Conservation (phyloP, 2,329 filamentous ascomycete species). For the Leptoxyphium fumago region DNA sequence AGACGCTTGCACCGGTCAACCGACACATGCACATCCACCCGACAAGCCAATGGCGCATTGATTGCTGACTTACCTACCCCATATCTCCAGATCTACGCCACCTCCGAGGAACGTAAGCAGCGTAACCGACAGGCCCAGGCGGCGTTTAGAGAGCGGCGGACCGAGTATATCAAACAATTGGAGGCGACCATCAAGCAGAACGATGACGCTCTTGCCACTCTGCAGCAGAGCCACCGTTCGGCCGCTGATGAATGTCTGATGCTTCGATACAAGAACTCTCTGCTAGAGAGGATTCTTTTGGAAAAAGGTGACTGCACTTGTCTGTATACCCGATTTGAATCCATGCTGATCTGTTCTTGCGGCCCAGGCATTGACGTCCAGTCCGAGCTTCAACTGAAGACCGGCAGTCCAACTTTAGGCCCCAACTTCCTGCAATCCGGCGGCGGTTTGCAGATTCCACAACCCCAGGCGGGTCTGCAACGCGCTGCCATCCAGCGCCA, state of each 20-base stretch:
- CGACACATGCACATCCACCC: no score
- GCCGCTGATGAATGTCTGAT: slow-evolving; percentile 95
- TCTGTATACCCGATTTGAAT: background rate
- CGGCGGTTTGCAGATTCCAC: slow-evolving; percentile 42
- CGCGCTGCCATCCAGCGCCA: slow-evolving; percentile 70
- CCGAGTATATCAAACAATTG: slow-evolving; percentile 98
- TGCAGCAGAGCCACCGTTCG: slow-evolving; percentile 86
- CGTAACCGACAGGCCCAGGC: slow-evolving; percentile 94
- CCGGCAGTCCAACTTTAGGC: slow-evolving; percentile 66
- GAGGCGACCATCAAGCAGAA: slow-evolving; percentile 95
- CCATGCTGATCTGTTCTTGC: no score
- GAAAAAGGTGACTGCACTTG: slow-evolving; percentile 59
- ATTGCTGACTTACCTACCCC: background rate
- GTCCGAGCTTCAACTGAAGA: slow-evolving; percentile 85
- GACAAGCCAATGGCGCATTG: background rate
- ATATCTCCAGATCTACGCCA: slow-evolving; percentile 72
- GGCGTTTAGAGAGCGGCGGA: slow-evolving; percentile 88
- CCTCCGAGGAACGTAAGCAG: slow-evolving; percentile 95
- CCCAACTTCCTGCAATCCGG: slow-evolving; percentile 43
- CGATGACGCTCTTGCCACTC: slow-evolving; percentile 80
- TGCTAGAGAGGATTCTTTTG: slow-evolving; percentile 84
- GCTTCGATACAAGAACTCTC: slow-evolving; percentile 95
- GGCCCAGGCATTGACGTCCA: slow-evolving; percentile 81
- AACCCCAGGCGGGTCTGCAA: slow-evolving; percentile 45
- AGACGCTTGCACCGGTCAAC: no score